Conservation (phyloP, 1,284 basidiomycete genomes). For the Leccinum subrobustum region DNA sequence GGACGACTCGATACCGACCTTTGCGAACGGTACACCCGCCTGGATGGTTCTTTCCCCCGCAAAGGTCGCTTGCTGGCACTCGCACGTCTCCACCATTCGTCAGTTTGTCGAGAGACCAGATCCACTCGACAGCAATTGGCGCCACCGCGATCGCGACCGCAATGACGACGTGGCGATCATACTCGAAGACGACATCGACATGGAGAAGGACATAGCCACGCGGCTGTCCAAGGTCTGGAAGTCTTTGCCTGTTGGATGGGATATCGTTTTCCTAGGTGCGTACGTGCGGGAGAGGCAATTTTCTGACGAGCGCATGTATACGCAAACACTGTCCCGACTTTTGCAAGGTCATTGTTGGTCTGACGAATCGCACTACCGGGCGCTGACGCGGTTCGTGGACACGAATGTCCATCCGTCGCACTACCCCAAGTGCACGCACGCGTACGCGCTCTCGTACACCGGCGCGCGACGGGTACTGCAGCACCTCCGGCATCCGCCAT, state of each 20-base stretch:
- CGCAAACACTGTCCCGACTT: background rate
- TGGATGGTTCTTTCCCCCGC: slow-evolving; percentile 53
- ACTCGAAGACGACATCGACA: slow-evolving; percentile 79
- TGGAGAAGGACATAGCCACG: slow-evolving; percentile 63
- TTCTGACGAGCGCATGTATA: background rate
- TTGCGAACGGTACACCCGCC: slow-evolving; percentile 39
- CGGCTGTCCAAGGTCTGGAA: slow-evolving; percentile 54
- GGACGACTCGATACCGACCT: slow-evolving; percentile 43
- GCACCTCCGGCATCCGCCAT: slow-evolving; percentile 57
- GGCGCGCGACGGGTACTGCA: slow-evolving; percentile 38
- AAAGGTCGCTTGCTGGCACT: slow-evolving; percentile 74
- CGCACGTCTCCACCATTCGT: slow-evolving; percentile 60
- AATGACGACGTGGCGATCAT: slow-evolving; percentile 47
- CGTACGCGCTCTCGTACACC: slow-evolving; percentile 53
- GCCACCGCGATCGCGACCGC: slow-evolving; percentile 3
- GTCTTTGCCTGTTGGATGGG: slow-evolving; percentile 64
- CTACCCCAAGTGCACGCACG: slow-evolving; percentile 68
- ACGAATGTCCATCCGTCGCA: slow-evolving; percentile 51
- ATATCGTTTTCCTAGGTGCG: slow-evolving; percentile 72
- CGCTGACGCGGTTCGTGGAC: slow-evolving; percentile 4
- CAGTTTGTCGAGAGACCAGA: slow-evolving; percentile 36
- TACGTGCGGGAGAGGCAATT: background rate
- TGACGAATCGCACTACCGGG: slow-evolving; percentile 45
- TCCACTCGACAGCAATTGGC: background rate
- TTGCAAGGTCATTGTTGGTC: slow-evolving; percentile 72